Evolutionary conservation across 345 rosid species (phyloP), one percentile per base, ranked within the genome.

Genomic region (Gossypium turneri): DNA sequence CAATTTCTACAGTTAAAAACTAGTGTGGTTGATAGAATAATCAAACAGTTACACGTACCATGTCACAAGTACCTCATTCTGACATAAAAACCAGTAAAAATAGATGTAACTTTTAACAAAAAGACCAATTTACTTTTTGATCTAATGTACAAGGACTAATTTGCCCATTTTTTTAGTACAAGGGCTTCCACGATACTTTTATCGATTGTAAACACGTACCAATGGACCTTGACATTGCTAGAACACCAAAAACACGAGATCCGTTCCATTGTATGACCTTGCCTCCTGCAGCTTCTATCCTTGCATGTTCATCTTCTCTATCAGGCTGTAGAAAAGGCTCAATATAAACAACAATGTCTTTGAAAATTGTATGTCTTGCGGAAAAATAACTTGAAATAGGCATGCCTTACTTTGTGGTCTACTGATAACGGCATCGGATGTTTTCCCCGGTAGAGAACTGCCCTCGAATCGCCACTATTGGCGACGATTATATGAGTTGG

Each of bases 211-310:
- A 60, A 12, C 19, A 25, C 67, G 25, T 80, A 90, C 97, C 97
- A 2, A 93, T 88, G 17, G 98, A 84, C 71, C 98, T 89, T 47
- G 98, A 93, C 91, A 92, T 91, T n/a, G 98, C 95, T 55, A 93
- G 97, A 56, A 90, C 92, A 50, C 97, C 92, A 2, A 60, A 60
- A 60, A 60, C 64, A 60, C 64, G 64, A 25, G 64, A 60, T 60
- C 64, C 64, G 3, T 60, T 60, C 64, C 64, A 60, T 27, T 60
- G 64, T 5, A 60, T 60, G 64, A 60, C 64, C 41, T 60, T 88
- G 55, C 95, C 95, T 55, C 95, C 95, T 12, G 79, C 92, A n/a
- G 88, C 94, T 75, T 91, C 98, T 45, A 93, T 93, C 72, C 98
- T 87, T 50, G 63, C 88, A n/a, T 74, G 84, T 83, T 93, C 98